These are phyloP conservation scores for Amanita polypyramis DNA, from an alignment of 768 basidiomycete species.

Conservation along the genomic window DNA sequence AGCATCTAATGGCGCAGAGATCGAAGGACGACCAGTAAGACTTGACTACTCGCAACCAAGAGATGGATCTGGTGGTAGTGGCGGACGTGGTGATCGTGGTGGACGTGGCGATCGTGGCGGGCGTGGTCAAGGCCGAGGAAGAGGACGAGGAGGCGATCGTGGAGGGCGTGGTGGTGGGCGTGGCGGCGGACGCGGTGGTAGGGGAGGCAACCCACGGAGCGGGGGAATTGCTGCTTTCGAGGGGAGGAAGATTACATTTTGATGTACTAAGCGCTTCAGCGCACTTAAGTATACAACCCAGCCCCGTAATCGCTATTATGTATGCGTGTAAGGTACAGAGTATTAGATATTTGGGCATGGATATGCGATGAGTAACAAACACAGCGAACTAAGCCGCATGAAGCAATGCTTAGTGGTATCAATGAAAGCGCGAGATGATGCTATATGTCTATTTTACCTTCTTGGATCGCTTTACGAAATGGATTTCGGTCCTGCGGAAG, in stretches of 20 bases:
- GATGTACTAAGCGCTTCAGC: constrained; percentile 5
- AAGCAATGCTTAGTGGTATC: not conserved
- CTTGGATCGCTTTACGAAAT: constrained; percentile 56
- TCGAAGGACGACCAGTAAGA: constrained; percentile 73
- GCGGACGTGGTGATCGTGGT: constrained; percentile 30
- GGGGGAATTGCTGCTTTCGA: constrained; percentile 57
- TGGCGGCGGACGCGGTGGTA: constrained; percentile 34
- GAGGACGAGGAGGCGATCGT: constrained; percentile 30
- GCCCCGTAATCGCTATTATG: too few species aligned
- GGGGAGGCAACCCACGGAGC: constrained; percentile 38
- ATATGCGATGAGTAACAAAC: not conserved
- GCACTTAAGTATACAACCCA: not conserved
- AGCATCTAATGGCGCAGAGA: constrained; percentile 56
- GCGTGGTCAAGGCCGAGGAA: constrained; percentile 31
- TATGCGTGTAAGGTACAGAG: too few species aligned
- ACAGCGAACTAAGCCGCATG: not conserved
- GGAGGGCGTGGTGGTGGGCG: constrained; percentile 31
- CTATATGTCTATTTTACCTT: constrained; percentile 17
- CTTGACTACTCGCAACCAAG: constrained; percentile 84
- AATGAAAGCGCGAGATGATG: not conserved
- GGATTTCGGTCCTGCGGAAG: constrained; percentile 59
- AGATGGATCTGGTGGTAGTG: constrained; percentile 46
- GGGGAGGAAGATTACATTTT: constrained; percentile 64
- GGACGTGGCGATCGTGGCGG: constrained; percentile 35
- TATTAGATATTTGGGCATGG: not conserved